Evolutionary conservation across 495 filamentous ascomycete species (phyloP).

Genomic region (Opeltia flavorubescens): DNA sequence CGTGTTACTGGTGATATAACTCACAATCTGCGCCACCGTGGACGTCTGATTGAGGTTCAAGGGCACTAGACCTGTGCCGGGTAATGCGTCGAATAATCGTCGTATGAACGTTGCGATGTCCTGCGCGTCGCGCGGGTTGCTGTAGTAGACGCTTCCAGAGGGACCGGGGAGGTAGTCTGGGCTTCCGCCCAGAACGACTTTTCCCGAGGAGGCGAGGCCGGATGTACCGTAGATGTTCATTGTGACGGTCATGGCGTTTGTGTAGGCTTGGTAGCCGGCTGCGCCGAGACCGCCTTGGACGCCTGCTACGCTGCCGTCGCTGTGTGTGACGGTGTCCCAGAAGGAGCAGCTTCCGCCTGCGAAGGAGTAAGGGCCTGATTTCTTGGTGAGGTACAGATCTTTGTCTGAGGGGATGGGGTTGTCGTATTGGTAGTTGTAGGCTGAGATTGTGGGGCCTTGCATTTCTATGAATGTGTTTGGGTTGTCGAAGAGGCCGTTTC

Average conservation of each 20-base stretch:
- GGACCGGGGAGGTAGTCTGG: slow-evolving; percentile 21
- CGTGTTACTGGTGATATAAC: slow-evolving; percentile 24
- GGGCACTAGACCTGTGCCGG: slow-evolving; percentile 19
- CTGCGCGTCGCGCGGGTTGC: slow-evolving; percentile 20
- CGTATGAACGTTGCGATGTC: slow-evolving; percentile 29
- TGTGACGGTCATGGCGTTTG: slow-evolving; percentile 22
- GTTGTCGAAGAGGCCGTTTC: slow-evolving; percentile 28
- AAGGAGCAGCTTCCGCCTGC: slow-evolving; percentile 26
- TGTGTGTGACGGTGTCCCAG: slow-evolving; percentile 22
- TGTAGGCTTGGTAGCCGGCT: slow-evolving; percentile 20
- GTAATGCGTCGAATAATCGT: slow-evolving; percentile 22
- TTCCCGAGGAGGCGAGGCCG: slow-evolving; percentile 23
- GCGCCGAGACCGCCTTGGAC: slow-evolving; percentile 29
- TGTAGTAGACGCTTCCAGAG: slow-evolving; percentile 21
- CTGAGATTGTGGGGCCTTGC: slow-evolving; percentile 17
- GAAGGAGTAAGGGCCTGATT: slow-evolving; percentile 25
- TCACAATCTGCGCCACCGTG: slow-evolving; percentile 21
- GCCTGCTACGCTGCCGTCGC: slow-evolving; percentile 19
- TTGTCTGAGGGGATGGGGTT: slow-evolving; percentile 19
- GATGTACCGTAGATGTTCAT: slow-evolving; percentile 31
- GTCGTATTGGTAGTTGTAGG: slow-evolving; percentile 24
- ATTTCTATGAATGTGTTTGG: slow-evolving; percentile 32
- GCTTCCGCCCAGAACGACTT: slow-evolving; percentile 20
- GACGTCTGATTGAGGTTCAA: slow-evolving; percentile 21
- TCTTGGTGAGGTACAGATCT: slow-evolving; percentile 19